These are phyloP conservation scores for Globisporangium emineosum DNA, from an alignment of 352 stramenopile genomes.

Conservation along the genomic window DNA sequence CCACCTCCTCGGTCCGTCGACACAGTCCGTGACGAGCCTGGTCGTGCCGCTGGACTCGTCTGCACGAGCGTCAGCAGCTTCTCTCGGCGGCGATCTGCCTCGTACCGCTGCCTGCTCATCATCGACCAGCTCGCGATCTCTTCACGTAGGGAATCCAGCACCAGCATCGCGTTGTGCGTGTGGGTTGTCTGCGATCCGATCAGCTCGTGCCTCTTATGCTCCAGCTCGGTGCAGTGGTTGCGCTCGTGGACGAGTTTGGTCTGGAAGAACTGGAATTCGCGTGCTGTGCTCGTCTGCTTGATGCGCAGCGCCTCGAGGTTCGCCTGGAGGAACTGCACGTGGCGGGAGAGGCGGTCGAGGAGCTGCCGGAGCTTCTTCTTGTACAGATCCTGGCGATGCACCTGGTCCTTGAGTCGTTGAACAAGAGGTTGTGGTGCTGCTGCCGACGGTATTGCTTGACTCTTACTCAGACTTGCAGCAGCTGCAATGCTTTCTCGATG, in stretches of 20 bases:
- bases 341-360: conserved; percentile 35
- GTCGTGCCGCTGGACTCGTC: conserved; percentile 14
- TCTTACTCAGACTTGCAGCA: conserved; percentile 1
- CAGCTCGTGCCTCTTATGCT: conserved; percentile 26
- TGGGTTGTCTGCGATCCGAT: conserved; percentile 23
- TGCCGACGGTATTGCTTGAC: neutral
- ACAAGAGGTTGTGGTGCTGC: neutral
- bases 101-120: conserved; percentile 34
- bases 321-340: conserved; percentile 35
- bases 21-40: conserved; percentile 5
- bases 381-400: conserved; percentile 46
- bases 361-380: conserved; percentile 52
- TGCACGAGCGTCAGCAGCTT: conserved; percentile 50
- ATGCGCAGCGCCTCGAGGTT: conserved; percentile 32
- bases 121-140: conserved; percentile 44
- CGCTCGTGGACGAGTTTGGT: conserved; percentile 35
- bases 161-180: conserved; percentile 24
- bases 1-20: neutral
- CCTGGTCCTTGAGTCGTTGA: conserved; percentile 34
- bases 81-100: conserved; percentile 45
- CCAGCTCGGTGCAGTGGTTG: conserved; percentile 31
- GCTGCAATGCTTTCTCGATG: conserved; percentile 13
- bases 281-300: conserved; percentile 21
- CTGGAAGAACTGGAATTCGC: conserved; percentile 34
- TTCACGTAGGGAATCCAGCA: conserved; percentile 46